phyloP scores from a whole-genome alignment of 306 rosid species.

The Betula pendula region DNA sequence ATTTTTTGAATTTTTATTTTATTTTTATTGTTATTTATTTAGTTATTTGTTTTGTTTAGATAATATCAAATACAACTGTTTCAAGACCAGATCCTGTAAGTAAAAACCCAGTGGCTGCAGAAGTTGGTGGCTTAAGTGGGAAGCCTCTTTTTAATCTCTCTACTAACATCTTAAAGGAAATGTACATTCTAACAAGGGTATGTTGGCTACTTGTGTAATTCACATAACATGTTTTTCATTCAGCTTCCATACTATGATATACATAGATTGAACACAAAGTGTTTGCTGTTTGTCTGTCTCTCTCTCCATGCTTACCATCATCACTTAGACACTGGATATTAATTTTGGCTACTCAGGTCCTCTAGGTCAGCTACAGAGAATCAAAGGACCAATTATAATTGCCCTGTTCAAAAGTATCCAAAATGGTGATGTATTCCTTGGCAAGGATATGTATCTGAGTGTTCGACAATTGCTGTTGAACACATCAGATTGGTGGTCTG shows the following conservation, averaged over 20 bases:
- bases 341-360: neutral
- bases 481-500: neutral
- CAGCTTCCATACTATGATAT: neutral
- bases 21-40: slow-evolving; percentile 15
- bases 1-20: neutral
- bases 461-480: neutral
- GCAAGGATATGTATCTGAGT: neutral
- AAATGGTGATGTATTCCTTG: neutral
- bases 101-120: slow-evolving; percentile 56
- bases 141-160: slow-evolving; percentile 82
- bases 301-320: neutral
- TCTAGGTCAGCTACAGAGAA: slow-evolving; percentile 5
- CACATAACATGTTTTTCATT: neutral
- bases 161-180: slow-evolving; percentile 73
- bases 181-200: slow-evolving; percentile 93
- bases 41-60: slow-evolving; percentile 50
- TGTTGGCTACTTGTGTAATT: slow-evolving; percentile 27
- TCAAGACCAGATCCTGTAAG: slow-evolving; percentile 78
- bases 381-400: slow-evolving; percentile 1
- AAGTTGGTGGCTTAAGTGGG: slow-evolving; percentile 98
- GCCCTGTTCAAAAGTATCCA: slow-evolving; percentile 3
- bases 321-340: neutral
- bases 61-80: slow-evolving; percentile 89
- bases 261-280: slow-evolving; percentile 3
- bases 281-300: slow-evolving; percentile 6